Conservation (phyloP, 108 stramenopile genomes). For the Cyclotella kingstonii region DNA sequence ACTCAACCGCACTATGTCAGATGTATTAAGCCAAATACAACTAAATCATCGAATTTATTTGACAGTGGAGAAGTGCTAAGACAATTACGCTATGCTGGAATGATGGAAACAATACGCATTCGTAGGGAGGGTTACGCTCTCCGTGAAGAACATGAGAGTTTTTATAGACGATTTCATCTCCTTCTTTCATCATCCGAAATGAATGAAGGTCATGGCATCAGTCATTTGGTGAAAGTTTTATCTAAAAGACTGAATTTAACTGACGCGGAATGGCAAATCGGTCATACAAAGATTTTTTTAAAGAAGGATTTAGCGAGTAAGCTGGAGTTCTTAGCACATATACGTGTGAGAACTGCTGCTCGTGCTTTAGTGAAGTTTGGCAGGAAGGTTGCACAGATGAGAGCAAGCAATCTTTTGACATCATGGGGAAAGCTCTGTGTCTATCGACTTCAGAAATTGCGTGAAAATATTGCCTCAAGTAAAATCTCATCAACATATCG, state of each 20-base stretch:
- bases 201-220: slow-evolving; percentile 62
- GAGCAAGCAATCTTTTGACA: slow-evolving; percentile 54
- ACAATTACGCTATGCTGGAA: slow-evolving; percentile 96
- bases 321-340: slow-evolving; percentile 72
- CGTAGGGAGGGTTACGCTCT: slow-evolving; percentile 90
- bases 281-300: slow-evolving; percentile 87
- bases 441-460: slow-evolving; percentile 46
- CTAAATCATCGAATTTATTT: slow-evolving; percentile 67
- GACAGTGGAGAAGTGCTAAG: slow-evolving; percentile 77
- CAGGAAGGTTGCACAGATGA: slow-evolving; percentile 41
- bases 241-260: slow-evolving; percentile 75
- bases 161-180: slow-evolving; percentile 80
- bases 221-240: slow-evolving; percentile 66
- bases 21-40: slow-evolving; percentile 90
- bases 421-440: slow-evolving; percentile 70
- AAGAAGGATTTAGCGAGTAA: slow-evolving; percentile 81
- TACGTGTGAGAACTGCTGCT: slow-evolving; percentile 68
- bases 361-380: slow-evolving; percentile 67
- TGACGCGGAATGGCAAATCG: slow-evolving; percentile 90
- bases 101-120: slow-evolving; percentile 98
- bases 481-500: slow-evolving; percentile 57
- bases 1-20: slow-evolving; percentile 91
- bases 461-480: slow-evolving; percentile 41
- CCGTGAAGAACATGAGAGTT: slow-evolving; percentile 87
- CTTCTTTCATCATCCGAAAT: slow-evolving; percentile 62